phyloP scores from a whole-genome alignment of 176 grass and related monocot species.

The Areca catechu region DNA sequence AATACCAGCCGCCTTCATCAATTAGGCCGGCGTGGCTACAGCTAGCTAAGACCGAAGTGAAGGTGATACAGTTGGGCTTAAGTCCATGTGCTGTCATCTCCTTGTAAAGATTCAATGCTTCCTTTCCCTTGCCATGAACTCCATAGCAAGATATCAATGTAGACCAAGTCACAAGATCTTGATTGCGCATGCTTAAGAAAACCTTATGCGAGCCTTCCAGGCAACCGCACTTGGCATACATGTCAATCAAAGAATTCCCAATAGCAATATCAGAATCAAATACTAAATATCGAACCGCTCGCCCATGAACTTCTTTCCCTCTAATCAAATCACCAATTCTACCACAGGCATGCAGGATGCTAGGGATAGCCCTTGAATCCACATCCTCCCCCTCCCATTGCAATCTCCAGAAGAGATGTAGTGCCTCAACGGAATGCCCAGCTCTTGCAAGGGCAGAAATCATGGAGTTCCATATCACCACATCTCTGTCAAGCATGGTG shows the following conservation, averaged over 20 bases:
- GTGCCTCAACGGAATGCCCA: conserved; percentile 6
- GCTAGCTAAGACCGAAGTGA: conserved; percentile 43
- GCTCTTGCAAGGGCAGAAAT: conserved; percentile 30
- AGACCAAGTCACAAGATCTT: conserved; percentile 49
- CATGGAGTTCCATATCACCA: conserved; percentile 47
- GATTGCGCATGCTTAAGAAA: conserved; percentile 33
- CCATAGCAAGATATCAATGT: conserved; percentile 49
- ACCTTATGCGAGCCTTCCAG: conserved; percentile 7
- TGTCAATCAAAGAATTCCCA: conserved; percentile 43
- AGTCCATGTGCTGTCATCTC: conserved; percentile 33
- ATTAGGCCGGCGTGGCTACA: conserved; percentile 49
- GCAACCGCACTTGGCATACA: conserved; percentile 43
- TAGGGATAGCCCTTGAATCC: conserved; percentile 30
- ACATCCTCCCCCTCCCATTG: conserved; percentile 25
- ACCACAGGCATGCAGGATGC: conserved; percentile 33
- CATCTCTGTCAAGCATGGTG: conserved; percentile 23
- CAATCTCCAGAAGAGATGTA: conserved; percentile 25
- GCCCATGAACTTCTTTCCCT: conserved; percentile 50
- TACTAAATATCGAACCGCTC: conserved; percentile 24
- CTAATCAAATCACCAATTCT: conserved; percentile 44
- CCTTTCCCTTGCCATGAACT: conserved; percentile 36
- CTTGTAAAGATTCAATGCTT: conserved; percentile 27
- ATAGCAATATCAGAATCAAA: conserved; percentile 21
- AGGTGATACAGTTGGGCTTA: conserved; percentile 40
- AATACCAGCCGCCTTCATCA: conserved; percentile 32